Base-by-base conservation (phyloP, 2,329 filamentous ascomycete species). In the Fusarium longipes region DNA sequence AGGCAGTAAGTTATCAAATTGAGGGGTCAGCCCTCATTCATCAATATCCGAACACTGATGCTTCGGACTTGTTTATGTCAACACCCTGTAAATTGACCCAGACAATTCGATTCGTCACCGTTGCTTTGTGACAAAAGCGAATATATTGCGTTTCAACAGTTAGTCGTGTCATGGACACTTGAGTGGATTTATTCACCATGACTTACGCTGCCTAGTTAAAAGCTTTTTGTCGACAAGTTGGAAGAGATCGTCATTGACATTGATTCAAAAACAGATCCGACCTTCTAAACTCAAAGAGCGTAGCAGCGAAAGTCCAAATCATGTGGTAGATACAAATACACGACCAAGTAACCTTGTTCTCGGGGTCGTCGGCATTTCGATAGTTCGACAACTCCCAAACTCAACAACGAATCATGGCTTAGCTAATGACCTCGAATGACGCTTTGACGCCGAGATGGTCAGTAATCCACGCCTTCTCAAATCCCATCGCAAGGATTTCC, bases 401-500 rank as follows among this genome's bases (percentile, higher is more conserved):
- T 12, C 6, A 10, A n/a, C 7, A 18, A 22, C 44, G 18, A 25
- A 35, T 18, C 44, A 15, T 36, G 44, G 35, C n/a, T 52, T 22
- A 52, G 7, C 8, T 15, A 20, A 8, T 5, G n/a, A 45, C 12
- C 17, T 48, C 40, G 8, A 63, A 63, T 6, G 51, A 6, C 10
- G 60, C 60, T 14, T 45, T 58, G 15, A 64, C 60, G 0, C 58
- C 59, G 15, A 64, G 18, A 17, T 63, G 60, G 17, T 63, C 60
- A 6, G 60, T 63, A 20, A 63, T 18, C 60, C 60, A 63, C 1
- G 60, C 32, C 2, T 18, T 50, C 32, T 63, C 60, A 40, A 63
- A 63, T 5, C 58, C 58, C 25, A 63, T 20, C 20, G 43, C 30
- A 5, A 63, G 4, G 15, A 63, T 15, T 10, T 57, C 50, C n/a